Evolutionary conservation across 225 moss, liverwort and hornwort genomes (phyloP).

Genomic region (Rhytidiadelphus loreus): DNA sequence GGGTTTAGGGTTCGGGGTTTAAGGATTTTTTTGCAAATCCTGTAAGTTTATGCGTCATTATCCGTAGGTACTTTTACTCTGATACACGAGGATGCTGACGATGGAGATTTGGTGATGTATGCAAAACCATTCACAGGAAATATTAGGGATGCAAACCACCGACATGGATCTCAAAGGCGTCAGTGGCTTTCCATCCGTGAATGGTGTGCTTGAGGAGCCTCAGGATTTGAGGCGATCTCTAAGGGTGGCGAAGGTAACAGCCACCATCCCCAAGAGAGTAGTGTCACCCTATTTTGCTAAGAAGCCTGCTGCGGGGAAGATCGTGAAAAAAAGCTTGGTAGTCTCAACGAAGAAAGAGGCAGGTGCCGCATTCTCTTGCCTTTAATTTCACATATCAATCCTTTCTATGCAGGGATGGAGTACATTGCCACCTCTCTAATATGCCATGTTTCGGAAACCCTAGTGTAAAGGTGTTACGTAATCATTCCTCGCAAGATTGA

Average conservation of each 20-base stretch:
- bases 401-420: not conserved
- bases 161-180: conserved; percentile 11
- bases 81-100: not conserved
- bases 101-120: not conserved
- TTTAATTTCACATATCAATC: not conserved
- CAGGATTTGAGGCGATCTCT: conserved; percentile 17
- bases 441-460: not conserved
- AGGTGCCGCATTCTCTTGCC: conserved; percentile 12
- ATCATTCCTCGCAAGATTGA: not conserved
- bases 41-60: not conserved
- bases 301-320: not conserved
- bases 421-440: not conserved
- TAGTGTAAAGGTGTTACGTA: not conserved
- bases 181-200: not conserved
- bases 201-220: not conserved
- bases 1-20: not conserved
- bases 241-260: not conserved
- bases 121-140: not conserved
- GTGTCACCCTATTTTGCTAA: conserved; percentile 39
- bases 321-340: not conserved
- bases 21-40: not conserved
- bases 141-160: not conserved
- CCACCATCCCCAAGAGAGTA: not conserved
- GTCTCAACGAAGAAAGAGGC: conserved; percentile 19
- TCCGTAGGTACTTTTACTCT: not conserved